Base-by-base conservation (phyloP, 176 grass and related monocot species). In the Carex cristatella region DNA sequence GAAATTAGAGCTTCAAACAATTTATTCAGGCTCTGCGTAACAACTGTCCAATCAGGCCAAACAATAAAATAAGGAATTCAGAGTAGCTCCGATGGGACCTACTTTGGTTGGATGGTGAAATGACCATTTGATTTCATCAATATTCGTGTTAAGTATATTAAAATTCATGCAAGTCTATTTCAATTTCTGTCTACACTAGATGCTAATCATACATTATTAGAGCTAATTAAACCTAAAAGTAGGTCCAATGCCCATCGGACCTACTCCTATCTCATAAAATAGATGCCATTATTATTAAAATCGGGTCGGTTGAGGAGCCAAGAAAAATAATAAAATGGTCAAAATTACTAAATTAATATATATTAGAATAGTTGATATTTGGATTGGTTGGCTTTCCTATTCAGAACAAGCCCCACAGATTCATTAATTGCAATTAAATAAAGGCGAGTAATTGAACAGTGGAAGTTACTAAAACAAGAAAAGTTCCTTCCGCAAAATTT, bases 1-100 rank as follows among this genome's bases (percentile, higher is more conserved):
- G 5, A 83, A 64, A 33, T 62, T 33, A 51, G 14, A 33, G 53
- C 60, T 51, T 49, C 12, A 11, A 55, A 77, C 33, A 68, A 68
- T 83, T 81, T 68, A 54, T 83, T 85, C 49, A 57, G 83, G 30
- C 55, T 74, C 54, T 55, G 28, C 12, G 28, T 2, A 53, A 76
- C 46, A 30, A 53, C 68, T 57, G 16, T 11, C 71, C 38, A 40
- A 40, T 40, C 38, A 40, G 4, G 38, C 4, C 38, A 56, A 57
- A 57, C 65, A 84, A 84, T 72, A 74, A 46, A 60, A 61, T 85
- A 85, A 23, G 23, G 23, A 23, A 23, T 23, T 23, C 23, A 23
- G 23, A 23, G 23, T 23, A 23, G 23, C 23, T 23, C 23, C 23
- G 23, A 23, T 23, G 23, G 23, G 23, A 23, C 23, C 23, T 23